Percentiles rank a stretch among this genome's conserved stretches.
Conservation (phyloP, 257 asterid species). For the Ophiorrhiza pumila region DNA sequence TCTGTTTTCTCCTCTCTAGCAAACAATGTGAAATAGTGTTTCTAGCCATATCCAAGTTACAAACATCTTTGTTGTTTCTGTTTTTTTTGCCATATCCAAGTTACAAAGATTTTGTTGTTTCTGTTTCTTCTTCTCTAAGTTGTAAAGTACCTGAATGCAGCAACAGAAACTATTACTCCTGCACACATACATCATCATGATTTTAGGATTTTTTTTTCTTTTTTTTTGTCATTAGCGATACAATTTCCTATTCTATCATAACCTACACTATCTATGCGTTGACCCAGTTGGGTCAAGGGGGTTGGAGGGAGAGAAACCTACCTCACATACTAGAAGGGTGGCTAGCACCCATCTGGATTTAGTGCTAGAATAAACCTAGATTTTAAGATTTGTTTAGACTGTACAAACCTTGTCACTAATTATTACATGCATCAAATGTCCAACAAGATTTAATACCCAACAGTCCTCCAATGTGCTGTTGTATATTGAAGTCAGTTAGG, state of each 20-base stretch:
- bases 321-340: no score
- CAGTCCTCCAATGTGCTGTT: background rate
- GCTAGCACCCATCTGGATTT: no score
- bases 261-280: no score
- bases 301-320: no score
- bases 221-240: no score
- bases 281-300: no score
- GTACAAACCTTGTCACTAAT: background rate
- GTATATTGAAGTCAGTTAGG: background rate
- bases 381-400: background rate
- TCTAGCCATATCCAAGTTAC: background rate
- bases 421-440: background rate
- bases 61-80: background rate
- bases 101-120: background rate
- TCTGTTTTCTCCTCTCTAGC: background rate
- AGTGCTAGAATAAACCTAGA: no score
- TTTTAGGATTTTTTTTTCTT: no score
- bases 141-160: slow-evolving; percentile 8
- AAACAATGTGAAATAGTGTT: background rate
- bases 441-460: background rate
- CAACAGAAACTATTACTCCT: background rate
- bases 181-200: background rate
- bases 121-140: background rate
- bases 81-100: background rate
- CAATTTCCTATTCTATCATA: no score